Evolutionary conservation across 306 rosid genomes (phyloP).

Genomic region (Quercus glauca): DNA sequence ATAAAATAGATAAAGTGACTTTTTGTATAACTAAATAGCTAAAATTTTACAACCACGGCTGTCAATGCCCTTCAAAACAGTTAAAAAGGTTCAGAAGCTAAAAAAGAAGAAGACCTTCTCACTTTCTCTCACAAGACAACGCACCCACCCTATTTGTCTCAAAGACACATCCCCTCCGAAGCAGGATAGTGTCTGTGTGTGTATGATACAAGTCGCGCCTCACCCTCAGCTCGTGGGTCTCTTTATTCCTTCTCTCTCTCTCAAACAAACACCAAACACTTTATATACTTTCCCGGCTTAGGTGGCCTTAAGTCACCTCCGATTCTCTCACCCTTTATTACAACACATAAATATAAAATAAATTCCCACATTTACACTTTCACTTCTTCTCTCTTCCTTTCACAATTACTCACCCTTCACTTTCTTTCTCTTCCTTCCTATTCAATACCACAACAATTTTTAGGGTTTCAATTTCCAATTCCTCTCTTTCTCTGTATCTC

Average conservation of each 20-base stretch:
- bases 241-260: slow-evolving; percentile 1
- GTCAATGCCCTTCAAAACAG: too few relatives aligned
- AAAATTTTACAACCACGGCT: too few relatives aligned
- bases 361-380: neutral
- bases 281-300: slow-evolving; percentile 38
- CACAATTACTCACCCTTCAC: neutral
- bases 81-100: too few relatives aligned
- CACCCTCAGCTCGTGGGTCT: slow-evolving; percentile 28
- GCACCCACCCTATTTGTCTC: too few relatives aligned
- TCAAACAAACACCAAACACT: slow-evolving; percentile 22
- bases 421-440: neutral
- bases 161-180: neutral
- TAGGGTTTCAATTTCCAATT: slow-evolving; percentile 32
- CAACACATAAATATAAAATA: neutral
- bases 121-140: too few relatives aligned
- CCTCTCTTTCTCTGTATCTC: neutral
- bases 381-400: neutral
- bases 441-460: neutral
- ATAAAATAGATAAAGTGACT: too few relatives aligned
- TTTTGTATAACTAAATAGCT: too few relatives aligned
- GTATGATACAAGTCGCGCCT: slow-evolving; percentile 21
- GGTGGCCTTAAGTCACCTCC: slow-evolving; percentile 30
- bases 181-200: neutral
- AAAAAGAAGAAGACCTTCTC: too few relatives aligned
- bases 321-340: neutral